phyloP scores from a whole-genome alignment of 169 alveolate genomes.

The Sarcocystis neurona region DNA sequence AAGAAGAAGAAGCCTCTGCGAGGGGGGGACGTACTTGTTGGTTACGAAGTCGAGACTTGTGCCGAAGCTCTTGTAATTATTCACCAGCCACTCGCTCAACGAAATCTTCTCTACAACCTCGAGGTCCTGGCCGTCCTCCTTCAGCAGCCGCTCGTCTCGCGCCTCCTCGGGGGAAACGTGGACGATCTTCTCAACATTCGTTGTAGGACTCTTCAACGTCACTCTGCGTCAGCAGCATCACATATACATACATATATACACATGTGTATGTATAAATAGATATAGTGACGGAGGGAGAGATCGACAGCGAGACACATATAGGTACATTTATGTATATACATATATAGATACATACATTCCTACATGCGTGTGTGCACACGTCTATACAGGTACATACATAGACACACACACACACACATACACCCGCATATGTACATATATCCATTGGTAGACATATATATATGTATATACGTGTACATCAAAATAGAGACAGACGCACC shows the following conservation, averaged over 20 bases:
- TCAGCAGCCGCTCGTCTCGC: conserved; percentile 69
- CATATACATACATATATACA: neutral
- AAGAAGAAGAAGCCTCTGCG: neutral
- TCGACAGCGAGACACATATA: neutral
- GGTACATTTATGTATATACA: neutral
- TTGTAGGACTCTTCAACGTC: conserved; percentile 82
- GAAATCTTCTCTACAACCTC: conserved; percentile 90
- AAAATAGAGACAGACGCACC: neutral
- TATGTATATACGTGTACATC: neutral
- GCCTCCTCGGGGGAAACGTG: conserved; percentile 77
- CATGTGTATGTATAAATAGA: neutral
- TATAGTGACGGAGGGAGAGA: neutral
- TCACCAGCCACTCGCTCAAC: conserved; percentile 97
- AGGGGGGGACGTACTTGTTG: conserved; percentile 71
- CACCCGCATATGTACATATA: neutral
- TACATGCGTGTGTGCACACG: neutral
- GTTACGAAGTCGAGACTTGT: conserved; percentile 94
- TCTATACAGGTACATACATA: neutral
- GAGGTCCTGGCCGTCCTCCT: conserved; percentile 81
- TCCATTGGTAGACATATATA: neutral
- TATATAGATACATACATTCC: neutral
- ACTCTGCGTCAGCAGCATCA: conserved; percentile 62
- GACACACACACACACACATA: neutral
- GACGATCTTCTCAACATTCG: conserved; percentile 81
- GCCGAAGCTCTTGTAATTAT: conserved; percentile 94